These are phyloP conservation scores for Fomitopsis betulina DNA, from an alignment of 1,284 basidiomycete species.

Conservation along the genomic window DNA sequence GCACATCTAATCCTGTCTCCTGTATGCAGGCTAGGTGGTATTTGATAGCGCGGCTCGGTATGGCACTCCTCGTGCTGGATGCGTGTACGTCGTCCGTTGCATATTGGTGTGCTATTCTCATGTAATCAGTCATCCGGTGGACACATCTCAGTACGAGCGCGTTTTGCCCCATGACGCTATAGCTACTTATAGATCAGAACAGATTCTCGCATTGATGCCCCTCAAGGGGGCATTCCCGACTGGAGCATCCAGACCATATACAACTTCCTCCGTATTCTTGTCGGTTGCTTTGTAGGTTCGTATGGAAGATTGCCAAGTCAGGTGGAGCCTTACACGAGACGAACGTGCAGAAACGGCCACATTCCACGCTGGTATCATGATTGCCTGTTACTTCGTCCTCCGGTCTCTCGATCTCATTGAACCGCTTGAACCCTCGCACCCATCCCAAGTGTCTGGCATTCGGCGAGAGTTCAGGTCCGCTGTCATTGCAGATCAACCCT, in stretches of 20 bases:
- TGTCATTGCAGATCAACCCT: not conserved
- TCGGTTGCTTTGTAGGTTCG: constrained; percentile 64
- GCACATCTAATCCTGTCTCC: not conserved
- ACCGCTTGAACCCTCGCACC: constrained; percentile 11
- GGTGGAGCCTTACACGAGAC: not conserved
- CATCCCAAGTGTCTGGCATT: constrained; percentile 41
- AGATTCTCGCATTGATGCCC: constrained; percentile 12
- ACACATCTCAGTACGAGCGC: constrained; percentile 50
- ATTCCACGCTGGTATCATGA: constrained; percentile 63
- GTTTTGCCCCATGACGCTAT: not conserved
- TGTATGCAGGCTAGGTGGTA: constrained; percentile 49
- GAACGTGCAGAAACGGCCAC: constrained; percentile 55
- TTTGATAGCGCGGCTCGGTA: constrained; percentile 52
- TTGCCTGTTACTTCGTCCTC: constrained; percentile 51
- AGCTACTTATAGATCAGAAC: not conserved
- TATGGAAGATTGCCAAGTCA: constrained; percentile 16
- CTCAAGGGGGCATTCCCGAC: constrained; percentile 12
- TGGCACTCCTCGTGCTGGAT: constrained; percentile 55
- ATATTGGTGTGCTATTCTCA: not conserved
- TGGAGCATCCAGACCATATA: constrained; percentile 37
- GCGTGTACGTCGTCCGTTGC: constrained; percentile 48
- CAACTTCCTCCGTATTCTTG: constrained; percentile 52
- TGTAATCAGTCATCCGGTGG: constrained; percentile 65
- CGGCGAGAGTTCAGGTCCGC: constrained; percentile 55
- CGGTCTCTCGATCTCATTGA: constrained; percentile 33